Evolutionary conservation across 179 eudicot genomes (phyloP).

Genomic region (Silene vulgaris): DNA sequence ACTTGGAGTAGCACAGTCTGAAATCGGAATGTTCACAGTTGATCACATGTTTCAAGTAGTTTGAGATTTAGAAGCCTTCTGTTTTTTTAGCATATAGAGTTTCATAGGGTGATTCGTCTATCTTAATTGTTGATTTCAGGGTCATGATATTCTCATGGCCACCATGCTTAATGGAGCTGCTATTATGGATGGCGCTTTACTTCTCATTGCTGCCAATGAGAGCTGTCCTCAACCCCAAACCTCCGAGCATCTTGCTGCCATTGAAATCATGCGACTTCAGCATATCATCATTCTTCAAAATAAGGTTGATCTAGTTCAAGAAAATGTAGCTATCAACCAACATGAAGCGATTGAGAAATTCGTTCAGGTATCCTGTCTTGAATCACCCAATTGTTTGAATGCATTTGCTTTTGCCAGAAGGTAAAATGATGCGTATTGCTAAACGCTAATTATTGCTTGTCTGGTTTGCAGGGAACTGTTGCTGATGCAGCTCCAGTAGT

Average conservation of each 20-base stretch:
- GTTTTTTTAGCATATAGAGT: background rate
- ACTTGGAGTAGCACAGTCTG: no score
- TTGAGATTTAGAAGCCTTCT: background rate
- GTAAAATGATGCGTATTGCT: background rate
- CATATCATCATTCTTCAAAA: slow-evolving; percentile 92
- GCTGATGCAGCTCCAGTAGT: slow-evolving; percentile 92
- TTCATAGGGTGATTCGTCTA: background rate
- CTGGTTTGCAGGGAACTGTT: slow-evolving; percentile 62
- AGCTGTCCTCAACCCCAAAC: slow-evolving; percentile 98
- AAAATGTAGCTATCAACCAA: slow-evolving; percentile 90
- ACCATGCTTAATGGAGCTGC: slow-evolving; percentile 99
- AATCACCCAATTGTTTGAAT: background rate
- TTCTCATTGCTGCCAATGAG: slow-evolving; percentile 92
- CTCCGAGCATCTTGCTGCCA: slow-evolving; percentile 94
- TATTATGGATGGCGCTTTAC: slow-evolving; percentile 96
- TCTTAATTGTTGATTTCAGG: slow-evolving; percentile 35
- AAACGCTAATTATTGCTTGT: slow-evolving; percentile 3
- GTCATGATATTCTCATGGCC: slow-evolving; percentile 99
- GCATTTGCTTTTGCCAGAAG: background rate
- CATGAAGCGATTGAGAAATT: slow-evolving; percentile 85
- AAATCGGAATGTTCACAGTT: background rate
- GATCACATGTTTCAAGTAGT: background rate
- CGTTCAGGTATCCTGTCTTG: slow-evolving; percentile 52
- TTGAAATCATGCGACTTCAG: slow-evolving; percentile 90
- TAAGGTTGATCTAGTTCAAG: slow-evolving; percentile 90